Evolutionary conservation across 2,329 filamentous ascomycete genomes (phyloP).

Genomic region (Sarocladium strictum): DNA sequence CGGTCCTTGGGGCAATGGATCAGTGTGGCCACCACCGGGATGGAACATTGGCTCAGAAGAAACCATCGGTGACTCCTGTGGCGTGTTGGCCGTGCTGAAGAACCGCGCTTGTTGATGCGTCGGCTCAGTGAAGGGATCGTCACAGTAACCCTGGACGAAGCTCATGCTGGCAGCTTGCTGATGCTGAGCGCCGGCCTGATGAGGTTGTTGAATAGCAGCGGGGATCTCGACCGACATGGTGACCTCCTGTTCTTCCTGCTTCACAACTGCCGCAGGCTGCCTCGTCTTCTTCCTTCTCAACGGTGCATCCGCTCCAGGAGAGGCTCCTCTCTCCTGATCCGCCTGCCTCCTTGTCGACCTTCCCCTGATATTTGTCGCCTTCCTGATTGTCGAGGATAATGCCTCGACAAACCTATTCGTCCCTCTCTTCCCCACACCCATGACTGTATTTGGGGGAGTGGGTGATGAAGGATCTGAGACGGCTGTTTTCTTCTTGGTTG

Average conservation of each 20-base stretch:
- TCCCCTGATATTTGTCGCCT: conserved; percentile 26
- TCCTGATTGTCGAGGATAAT: conserved; percentile 34
- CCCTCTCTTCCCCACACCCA: conserved; percentile 20
- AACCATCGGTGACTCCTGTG: conserved; percentile 1
- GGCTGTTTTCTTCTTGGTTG: conserved; percentile 21
- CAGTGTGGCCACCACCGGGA: neutral
- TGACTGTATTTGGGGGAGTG: conserved; percentile 23
- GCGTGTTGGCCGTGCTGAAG: conserved; percentile 15
- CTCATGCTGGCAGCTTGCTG: conserved; percentile 18
- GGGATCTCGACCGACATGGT: conserved; percentile 9
- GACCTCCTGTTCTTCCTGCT: neutral
- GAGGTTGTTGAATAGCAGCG: conserved; percentile 15
- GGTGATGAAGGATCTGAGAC: conserved; percentile 26
- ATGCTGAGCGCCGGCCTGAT: conserved; percentile 15
- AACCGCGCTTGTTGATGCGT: conserved; percentile 20
- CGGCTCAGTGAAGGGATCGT: conserved; percentile 32
- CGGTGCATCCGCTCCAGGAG: conserved; percentile 22
- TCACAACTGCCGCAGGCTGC: neutral
- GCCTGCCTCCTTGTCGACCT: conserved; percentile 17
- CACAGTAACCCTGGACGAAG: conserved; percentile 31
- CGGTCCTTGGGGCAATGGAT: neutral
- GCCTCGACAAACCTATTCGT: conserved; percentile 34
- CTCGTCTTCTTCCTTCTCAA: conserved; percentile 4
- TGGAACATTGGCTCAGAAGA: conserved; percentile 1
- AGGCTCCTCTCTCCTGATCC: conserved; percentile 19